Base-by-base conservation (phyloP, 345 rosid species). In the Turritis glabra region DNA sequence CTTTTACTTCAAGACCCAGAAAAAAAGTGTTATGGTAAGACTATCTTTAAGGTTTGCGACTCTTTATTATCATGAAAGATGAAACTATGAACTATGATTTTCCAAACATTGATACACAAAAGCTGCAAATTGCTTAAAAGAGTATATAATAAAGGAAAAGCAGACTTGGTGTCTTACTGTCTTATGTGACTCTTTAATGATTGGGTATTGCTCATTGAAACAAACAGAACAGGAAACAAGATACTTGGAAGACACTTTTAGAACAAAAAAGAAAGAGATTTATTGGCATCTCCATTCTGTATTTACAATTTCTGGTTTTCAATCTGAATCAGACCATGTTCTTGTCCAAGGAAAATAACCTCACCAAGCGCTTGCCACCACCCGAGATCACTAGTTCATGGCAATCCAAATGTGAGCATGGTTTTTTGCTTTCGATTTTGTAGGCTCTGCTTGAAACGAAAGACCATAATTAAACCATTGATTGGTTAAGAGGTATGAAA, bases 251-350 rank as follows among this genome's bases (percentile, higher is more conserved):
- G 37, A 40, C 17, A 52, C 11, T 46, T 47, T 18, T 17, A 4
- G 29, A 58, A 51, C 55, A 59, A 51, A 50, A 40, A 69, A 27
- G 9, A 8, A 22, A 40, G 54, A 69, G 50, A 69, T 55, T 22
- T 60, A 7, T 61, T 52, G 40, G 41, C 62, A 69, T 37, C 80
- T 69, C 80, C 60, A 46, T 62, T 69, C 66, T 63, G 37, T 76
- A 76, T 69, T 33, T 76, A 76, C 80, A 76, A 12, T 53, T 76
- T 69, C 27, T 60, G 48, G 37, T 51, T 67, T 59, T 67, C 15
- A 60, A 67, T 75, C 74, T 69, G 51, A 69, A 69, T 38, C 44
- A 69, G 26, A 56, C 50, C 65, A 46, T 70, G 53, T 50, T 66
- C 72, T 55, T 76, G 59, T 25, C 68, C n/a, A 54, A 26, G 32